Base-by-base conservation (phyloP, 2,329 filamentous ascomycete species). In the Hypoxylon sp. region DNA sequence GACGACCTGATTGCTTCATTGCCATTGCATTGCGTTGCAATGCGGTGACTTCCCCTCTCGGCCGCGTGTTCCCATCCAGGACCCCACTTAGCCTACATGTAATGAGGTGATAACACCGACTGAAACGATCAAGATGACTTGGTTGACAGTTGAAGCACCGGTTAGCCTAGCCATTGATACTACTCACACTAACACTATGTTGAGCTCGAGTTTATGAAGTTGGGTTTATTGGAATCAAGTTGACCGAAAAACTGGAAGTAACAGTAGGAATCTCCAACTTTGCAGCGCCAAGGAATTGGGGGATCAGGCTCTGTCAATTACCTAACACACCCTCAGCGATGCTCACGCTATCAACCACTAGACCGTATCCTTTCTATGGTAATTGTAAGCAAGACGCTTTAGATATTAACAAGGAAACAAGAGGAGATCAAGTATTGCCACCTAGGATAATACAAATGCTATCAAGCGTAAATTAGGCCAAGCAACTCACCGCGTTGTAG, bases 401-500 rank as follows among this genome's bases (percentile, higher is more conserved):
- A 8, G 39, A 44, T 5, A 52, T 52, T 2, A 13, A 32, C 7
- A 52, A 10, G 15, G n/a, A n/a, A 44, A 51, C 0, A 11, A 11
- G 13, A 37, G 21, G 1, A 24, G 21, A 5, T 32, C n/a, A 24
- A 54, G 8, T 32, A 29, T 21, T 21, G 10, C 2, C 50, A 39
- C 24, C 29, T 35, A n/a, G 37, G 27, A 21, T 15, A 3, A 19
- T 13, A n/a, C 7, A 35, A 37, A 37, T 37, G 10, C 13, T 48
- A 27, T 27, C 15, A 29, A 24, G n/a, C 15, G 21, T 19, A 42
- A 35, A 51, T 51, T 31, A n/a, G 21, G 27, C 17, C n/a, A 51
- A 51, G 6, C 27, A 27, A 81, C 81, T 75, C 59, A 81, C 80
- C 47, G 76, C 69, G 71, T 82, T 83, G 35, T 71, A 67, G 59